Base-by-base conservation (phyloP, 805 yeast species). In the Candida chauliodis region DNA sequence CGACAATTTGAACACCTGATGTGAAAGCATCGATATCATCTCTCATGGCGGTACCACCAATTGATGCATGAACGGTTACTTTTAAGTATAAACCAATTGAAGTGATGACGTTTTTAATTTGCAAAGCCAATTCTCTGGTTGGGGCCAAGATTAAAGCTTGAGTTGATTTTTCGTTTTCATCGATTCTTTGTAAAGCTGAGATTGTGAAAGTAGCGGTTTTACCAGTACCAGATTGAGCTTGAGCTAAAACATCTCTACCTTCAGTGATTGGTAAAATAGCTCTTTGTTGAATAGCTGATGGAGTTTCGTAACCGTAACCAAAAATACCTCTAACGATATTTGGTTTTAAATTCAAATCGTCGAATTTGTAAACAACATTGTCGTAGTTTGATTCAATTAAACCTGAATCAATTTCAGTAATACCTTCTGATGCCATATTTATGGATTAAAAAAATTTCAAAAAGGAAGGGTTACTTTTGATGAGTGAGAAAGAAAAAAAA, bases 81-180 rank as follows among this genome's bases (percentile, higher is more conserved):
- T 87, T 82, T 83, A 93, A 80, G 75, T 85, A 87, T 66, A 80
- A 79, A 49, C 98, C 97, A 52, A 93, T 76, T 52, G 90, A 84
- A 60, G 81, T 74, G 37, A 91, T 87, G 52, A 93, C 99, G 62
- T 82, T 86, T 71, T 88, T 95, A 63, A 93, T 93, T 76, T 93
- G 99, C 52, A 81, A 73, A 35, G 98, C 98, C 65, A 93, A 78
- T 75, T 91, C 99, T 74, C 99, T 84, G 51, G 99, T 91, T 56
- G 99, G 98, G 41, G 96, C 91, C 52, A 91, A 76, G 51, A 93
- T 88, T 60, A 93, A 76, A 45, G 96, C 98, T 76, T 89, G 97
- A 48, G 95, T 81, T 46, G 81, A 76, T 62, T 80, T 76, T 59
- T 75, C 70, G 50, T 72, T 70, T 53, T 81, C 75, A 63, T 90